A percentile compares a stretch with the other conserved stretches of the same genome.
phyloP scores from a whole-genome alignment of 805 yeast species.

The Pichia exigua region DNA sequence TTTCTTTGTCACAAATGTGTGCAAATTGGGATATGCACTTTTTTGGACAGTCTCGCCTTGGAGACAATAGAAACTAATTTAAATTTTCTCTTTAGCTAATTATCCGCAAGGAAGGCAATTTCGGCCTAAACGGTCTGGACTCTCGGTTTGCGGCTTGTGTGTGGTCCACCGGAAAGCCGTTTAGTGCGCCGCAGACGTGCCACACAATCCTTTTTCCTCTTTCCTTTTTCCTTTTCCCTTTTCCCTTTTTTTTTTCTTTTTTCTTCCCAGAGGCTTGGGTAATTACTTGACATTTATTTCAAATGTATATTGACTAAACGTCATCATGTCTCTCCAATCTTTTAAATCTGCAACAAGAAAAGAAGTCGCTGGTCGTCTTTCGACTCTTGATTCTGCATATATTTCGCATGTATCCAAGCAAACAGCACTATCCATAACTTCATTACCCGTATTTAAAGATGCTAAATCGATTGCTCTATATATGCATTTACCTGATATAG shows the following conservation, averaged over 20 bases:
- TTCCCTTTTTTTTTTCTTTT: no score
- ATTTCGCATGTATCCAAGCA: neutral
- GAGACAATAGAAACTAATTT: neutral
- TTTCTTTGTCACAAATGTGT: no score
- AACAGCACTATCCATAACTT: constrained; percentile 1
- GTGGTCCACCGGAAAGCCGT: no score
- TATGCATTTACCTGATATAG: constrained; percentile 70
- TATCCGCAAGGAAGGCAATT: no score
- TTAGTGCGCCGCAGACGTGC: no score
- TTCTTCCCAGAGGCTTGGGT: no score
- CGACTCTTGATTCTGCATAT: neutral
- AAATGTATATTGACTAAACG: neutral
- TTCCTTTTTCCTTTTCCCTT: no score
- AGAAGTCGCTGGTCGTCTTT: neutral
- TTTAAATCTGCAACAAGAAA: constrained; percentile 3
- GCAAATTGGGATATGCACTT: neutral
- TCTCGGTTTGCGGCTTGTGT: neutral
- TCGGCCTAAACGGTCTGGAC: neutral
- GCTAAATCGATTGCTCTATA: constrained; percentile 56
- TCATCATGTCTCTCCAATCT: neutral
- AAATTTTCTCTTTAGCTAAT: no score
- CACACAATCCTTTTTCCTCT: no score
- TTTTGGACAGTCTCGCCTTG: neutral
- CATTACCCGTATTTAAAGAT: constrained; percentile 28
- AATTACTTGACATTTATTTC: no score